Base-by-base conservation (phyloP, 1,284 basidiomycete species). In the Lentinula novae-zelandiae region DNA sequence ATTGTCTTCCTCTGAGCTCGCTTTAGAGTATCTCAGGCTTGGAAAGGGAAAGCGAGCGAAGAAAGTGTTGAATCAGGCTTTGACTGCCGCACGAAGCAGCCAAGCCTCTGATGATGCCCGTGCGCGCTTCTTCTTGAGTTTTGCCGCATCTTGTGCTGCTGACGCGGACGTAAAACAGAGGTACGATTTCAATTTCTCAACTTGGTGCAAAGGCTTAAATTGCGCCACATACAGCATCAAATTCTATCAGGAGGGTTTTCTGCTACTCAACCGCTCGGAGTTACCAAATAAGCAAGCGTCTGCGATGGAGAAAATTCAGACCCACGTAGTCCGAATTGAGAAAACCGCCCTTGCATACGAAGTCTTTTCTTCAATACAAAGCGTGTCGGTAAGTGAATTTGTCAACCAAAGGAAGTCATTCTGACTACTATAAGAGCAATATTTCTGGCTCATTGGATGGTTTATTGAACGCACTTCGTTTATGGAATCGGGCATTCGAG, bases 401-500 rank as follows among this genome's bases (percentile, higher is more conserved):
- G 42, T 36, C 15, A 22, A 17, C 20, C 48, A 22, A 20, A 22
- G 36, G 57, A 17, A 22, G 1, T 2, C 42, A 54, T 31, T 39
- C 34, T 60, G 50, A 56, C 42, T 48, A 51, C 17, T 44, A 60
- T 17, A 67, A 95, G 92, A 85, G 88, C 51, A 85, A 95, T 58
- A 76, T 86, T 0, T 75, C 82, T 0, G 73, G 78, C 0, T 83
- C 88, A 0, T 70, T 95, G 15, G 77, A 81, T 27, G 82, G 82
- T 15, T 78, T 90, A 58, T 75, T 90, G 9, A 89, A 92, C 65
- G 83, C 90, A 0, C 78, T 95, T 63, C 84, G 94, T 3, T 75
- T 96, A 0, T 93, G 87, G 82, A 90, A 90, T 66, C 84, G 92
- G 38, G 92, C 92, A 0, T 76, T 87, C 1, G 89, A 92, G 36